phyloP scores from a whole-genome alignment of 345 rosid species.

The Brassica carinata region DNA sequence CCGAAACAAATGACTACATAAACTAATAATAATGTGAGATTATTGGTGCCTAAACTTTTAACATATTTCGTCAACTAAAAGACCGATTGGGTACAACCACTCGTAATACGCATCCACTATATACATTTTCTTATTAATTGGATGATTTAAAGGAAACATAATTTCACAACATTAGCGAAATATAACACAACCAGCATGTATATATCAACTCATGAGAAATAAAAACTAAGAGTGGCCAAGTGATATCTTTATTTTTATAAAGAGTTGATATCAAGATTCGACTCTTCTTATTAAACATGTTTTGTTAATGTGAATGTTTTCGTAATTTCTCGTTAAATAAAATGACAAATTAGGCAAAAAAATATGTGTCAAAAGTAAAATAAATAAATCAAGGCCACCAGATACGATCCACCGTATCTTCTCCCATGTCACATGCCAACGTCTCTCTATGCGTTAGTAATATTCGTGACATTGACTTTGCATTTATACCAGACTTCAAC shows the following conservation, averaged over 20 bases:
- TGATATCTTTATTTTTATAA: too few relatives aligned
- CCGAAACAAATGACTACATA: constrained; percentile 7
- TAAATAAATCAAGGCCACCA: neutral
- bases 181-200: neutral
- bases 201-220: neutral
- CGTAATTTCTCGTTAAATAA: neutral
- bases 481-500: neutral
- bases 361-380: neutral
- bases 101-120: neutral
- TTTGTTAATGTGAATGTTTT: too few relatives aligned
- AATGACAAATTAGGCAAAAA: too few relatives aligned
- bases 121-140: neutral
- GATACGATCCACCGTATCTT: neutral
- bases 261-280: neutral
- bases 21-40: neutral
- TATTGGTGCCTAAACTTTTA: too few relatives aligned
- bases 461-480: neutral
- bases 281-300: neutral
- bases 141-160: neutral
- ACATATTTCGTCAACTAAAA: neutral
- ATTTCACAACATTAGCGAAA: neutral
- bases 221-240: neutral
- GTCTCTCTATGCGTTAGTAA: neutral
- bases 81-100: neutral
- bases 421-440: neutral